These are phyloP conservation scores for Arctostaphylos glauca DNA, from an alignment of 148 eudicot genomes.

Conservation along the genomic window DNA sequence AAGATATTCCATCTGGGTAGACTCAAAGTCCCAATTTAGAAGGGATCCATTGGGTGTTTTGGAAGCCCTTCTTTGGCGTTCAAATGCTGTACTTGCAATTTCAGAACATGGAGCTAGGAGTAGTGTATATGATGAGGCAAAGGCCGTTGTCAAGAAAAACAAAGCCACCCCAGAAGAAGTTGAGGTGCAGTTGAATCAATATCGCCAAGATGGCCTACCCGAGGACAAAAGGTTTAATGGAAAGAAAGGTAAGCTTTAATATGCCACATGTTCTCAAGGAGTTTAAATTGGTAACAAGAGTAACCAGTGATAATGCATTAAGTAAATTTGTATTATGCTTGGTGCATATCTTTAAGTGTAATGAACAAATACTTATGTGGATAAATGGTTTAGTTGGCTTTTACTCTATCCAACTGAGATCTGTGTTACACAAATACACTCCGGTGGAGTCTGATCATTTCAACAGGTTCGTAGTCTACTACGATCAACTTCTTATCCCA, in stretches of 20 bases:
- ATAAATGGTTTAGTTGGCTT: background rate
- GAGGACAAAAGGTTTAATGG: slow-evolving; percentile 84
- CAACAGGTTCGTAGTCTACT: background rate
- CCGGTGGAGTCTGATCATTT: background rate
- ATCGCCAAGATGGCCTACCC: slow-evolving; percentile 81
- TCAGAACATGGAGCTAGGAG: slow-evolving; percentile 98
- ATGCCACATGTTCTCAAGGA: background rate
- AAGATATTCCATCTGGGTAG: slow-evolving; percentile 90
- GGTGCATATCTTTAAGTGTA: background rate
- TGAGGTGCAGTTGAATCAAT: slow-evolving; percentile 72
- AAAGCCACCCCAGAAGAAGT: slow-evolving; percentile 97
- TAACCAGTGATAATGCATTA: background rate
- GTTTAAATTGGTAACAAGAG: background rate
- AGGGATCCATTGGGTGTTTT: slow-evolving; percentile 93
- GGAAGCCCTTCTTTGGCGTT: slow-evolving; percentile 89
- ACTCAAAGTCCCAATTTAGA: slow-evolving; percentile 93
- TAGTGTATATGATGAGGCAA: slow-evolving; percentile 94
- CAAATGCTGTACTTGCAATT: slow-evolving; percentile 75
- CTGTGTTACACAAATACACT: background rate
- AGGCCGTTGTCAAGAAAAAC: slow-evolving; percentile 88
- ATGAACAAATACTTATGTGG: background rate
- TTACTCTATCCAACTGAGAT: background rate
- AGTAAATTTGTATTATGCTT: background rate
- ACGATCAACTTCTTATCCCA: background rate
- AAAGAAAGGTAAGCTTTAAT: slow-evolving; percentile 60